Evolutionary conservation across 192 early-diverging fungal genomes (phyloP).

Genomic region (Entomortierella beljakovae): DNA sequence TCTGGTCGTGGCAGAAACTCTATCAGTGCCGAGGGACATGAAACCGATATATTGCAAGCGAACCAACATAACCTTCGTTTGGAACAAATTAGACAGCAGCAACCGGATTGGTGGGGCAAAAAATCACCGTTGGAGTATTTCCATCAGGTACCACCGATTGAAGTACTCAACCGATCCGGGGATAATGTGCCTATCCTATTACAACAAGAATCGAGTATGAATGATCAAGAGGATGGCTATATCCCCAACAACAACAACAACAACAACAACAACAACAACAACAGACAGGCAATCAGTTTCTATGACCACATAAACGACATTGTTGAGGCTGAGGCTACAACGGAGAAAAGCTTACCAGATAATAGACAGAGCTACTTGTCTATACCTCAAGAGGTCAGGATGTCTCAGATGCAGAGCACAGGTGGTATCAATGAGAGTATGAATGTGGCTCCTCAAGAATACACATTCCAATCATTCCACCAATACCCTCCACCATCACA

Average conservation of each 20-base stretch:
- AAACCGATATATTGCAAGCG: background rate
- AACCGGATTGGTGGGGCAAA: slow-evolving; percentile 32
- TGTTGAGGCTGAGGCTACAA: no score
- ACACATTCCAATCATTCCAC: background rate
- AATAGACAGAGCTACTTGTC: no score
- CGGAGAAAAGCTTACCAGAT: no score
- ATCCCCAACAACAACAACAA: background rate
- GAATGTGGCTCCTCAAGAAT: background rate
- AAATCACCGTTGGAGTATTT: slow-evolving; percentile 36
- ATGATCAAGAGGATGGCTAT: background rate
- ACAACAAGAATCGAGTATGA: background rate
- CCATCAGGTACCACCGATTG: slow-evolving; percentile 17
- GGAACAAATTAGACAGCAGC: background rate
- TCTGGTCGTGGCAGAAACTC: background rate
- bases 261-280: slow-evolving; percentile 2
- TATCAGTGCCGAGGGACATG: background rate
- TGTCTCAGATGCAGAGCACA: no score
- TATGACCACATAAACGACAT: no score
- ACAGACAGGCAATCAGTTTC: background rate
- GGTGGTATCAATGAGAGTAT: background rate
- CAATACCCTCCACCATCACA: background rate
- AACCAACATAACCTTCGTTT: background rate
- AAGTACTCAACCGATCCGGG: slow-evolving; percentile 4
- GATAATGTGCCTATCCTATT: background rate
- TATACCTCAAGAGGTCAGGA: no score